Evolutionary conservation across 2,329 filamentous ascomycete species (phyloP).

Genomic region (Sporothrix pseudoabietina): DNA sequence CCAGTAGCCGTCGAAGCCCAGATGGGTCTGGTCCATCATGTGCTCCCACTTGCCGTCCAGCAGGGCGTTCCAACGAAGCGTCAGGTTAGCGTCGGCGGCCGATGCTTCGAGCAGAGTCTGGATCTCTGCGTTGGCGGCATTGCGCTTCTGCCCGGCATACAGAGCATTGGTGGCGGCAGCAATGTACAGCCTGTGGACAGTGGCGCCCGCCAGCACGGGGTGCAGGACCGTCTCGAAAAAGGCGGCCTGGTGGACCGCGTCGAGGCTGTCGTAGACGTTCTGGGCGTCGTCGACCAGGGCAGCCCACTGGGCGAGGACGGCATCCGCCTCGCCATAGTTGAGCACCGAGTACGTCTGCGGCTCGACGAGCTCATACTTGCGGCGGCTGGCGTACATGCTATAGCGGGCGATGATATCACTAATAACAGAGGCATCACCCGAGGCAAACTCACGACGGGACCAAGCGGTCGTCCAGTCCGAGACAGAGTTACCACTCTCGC

Average conservation of each 20-base stretch:
- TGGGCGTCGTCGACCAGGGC: constrained; percentile 57
- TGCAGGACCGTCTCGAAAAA: constrained; percentile 67
- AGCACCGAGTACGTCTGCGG: constrained; percentile 60
- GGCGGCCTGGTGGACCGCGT: constrained; percentile 53
- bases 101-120: constrained; percentile 56
- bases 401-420: constrained; percentile 61
- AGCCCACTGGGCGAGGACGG: constrained; percentile 58
- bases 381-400: constrained; percentile 56
- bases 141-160: constrained; percentile 57
- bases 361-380: constrained; percentile 66
- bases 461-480: constrained; percentile 56
- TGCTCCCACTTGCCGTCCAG: constrained; percentile 64
- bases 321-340: constrained; percentile 66
- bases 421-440: constrained; percentile 46
- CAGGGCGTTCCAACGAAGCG: constrained; percentile 58
- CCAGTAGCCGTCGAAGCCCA: constrained; percentile 60
- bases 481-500: constrained; percentile 49
- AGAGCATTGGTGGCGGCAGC: constrained; percentile 54
- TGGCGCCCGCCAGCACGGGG: constrained; percentile 59
- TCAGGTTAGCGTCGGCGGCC: constrained; percentile 59
- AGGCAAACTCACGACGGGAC: constrained; percentile 59
- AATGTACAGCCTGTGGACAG: constrained; percentile 58
- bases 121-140: constrained; percentile 57
- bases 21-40: constrained; percentile 63
- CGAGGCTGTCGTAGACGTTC: constrained; percentile 57